A percentile compares a stretch with the other conserved stretches of the same genome.
Conservation (phyloP, 176 grass and related monocot genomes). For the Avena atlantica region DNA sequence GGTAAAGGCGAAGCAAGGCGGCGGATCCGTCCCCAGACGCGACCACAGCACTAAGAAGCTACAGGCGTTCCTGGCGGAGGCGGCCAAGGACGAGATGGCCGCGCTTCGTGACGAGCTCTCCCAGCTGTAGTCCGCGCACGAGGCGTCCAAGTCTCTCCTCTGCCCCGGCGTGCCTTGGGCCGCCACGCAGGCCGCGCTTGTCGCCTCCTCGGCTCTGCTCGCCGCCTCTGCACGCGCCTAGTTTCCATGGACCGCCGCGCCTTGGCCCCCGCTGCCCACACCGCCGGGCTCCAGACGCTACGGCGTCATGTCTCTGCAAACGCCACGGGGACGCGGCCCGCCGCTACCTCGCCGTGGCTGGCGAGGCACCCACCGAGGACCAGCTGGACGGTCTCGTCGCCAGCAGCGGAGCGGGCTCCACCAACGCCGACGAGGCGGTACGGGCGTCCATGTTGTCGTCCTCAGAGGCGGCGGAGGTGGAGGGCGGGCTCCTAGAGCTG, state of each 20-base stretch:
- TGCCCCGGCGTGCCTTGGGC: constrained; percentile 32
- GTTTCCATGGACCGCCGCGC: constrained; percentile 52
- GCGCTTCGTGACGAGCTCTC: constrained; percentile 49
- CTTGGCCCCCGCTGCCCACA: constrained; percentile 51
- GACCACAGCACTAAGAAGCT: too few species aligned
- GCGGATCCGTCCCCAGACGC: too few species aligned
- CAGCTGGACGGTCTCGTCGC: constrained; percentile 59
- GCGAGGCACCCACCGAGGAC: constrained; percentile 61
- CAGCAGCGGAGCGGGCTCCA: constrained; percentile 26
- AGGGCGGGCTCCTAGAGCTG: constrained; percentile 72
- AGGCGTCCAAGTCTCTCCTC: constrained; percentile 54
- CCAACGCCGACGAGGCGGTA: constrained; percentile 44
- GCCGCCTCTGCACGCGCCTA: constrained; percentile 52
- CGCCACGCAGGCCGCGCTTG: constrained; percentile 53
- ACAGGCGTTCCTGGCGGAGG: constrained; percentile 48
- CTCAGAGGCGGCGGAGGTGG: constrained; percentile 55
- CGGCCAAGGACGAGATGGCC: constrained; percentile 50
- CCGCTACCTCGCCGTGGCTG: constrained; percentile 65
- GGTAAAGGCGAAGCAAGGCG: neutral
- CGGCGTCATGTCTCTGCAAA: constrained; percentile 55
- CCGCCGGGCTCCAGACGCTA: constrained; percentile 55
- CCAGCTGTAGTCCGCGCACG: constrained; percentile 52
- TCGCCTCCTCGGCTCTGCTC: constrained; percentile 47
- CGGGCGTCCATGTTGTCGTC: constrained; percentile 52
- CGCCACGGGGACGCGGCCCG: constrained; percentile 61